These are phyloP conservation scores for Tolypocladium album DNA, from an alignment of 2,329 filamentous ascomycete species.

Conservation along the genomic window DNA sequence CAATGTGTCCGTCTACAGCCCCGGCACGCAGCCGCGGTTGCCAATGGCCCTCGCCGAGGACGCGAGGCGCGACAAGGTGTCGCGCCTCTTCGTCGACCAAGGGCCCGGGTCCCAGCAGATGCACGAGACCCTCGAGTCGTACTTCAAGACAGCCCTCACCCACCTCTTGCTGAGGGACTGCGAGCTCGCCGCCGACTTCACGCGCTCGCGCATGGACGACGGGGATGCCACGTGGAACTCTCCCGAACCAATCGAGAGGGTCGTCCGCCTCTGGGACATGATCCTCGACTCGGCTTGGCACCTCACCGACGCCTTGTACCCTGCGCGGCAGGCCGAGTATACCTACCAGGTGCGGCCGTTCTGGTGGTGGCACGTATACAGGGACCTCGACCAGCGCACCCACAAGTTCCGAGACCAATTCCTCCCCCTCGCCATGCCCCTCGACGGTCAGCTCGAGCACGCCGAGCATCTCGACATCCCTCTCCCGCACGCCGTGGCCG, in stretches of 20 bases:
- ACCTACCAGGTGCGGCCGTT: constrained; percentile 22
- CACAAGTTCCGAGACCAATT: constrained; percentile 19
- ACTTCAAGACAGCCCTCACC: constrained; percentile 19
- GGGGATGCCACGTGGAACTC: constrained; percentile 4
- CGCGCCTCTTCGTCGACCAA: constrained; percentile 16
- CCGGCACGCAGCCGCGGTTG: constrained; percentile 15
- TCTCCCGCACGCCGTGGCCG: constrained; percentile 22
- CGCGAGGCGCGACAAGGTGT: constrained; percentile 17
- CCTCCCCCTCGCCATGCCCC: constrained; percentile 12
- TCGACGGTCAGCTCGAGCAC: constrained; percentile 17
- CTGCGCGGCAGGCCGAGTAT: constrained; percentile 21
- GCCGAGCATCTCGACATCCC: constrained; percentile 20
- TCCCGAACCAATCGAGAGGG: constrained; percentile 7
- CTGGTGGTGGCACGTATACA: constrained; percentile 29
- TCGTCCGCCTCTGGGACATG: constrained; percentile 19
- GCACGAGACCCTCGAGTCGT: constrained; percentile 16
- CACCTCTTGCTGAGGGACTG: constrained; percentile 8
- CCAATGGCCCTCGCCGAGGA: constrained; percentile 21
- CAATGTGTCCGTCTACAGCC: constrained; percentile 29
- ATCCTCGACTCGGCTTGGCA: constrained; percentile 26
- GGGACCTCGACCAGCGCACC: constrained; percentile 18
- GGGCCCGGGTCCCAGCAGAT: constrained; percentile 11
- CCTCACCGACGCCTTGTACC: constrained; percentile 21
- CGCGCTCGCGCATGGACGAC: constrained; percentile 1
- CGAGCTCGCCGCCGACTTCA: constrained; percentile 9